Evolutionary conservation across 1,284 basidiomycete genomes (phyloP).

Genomic region (Waitea zeae): DNA sequence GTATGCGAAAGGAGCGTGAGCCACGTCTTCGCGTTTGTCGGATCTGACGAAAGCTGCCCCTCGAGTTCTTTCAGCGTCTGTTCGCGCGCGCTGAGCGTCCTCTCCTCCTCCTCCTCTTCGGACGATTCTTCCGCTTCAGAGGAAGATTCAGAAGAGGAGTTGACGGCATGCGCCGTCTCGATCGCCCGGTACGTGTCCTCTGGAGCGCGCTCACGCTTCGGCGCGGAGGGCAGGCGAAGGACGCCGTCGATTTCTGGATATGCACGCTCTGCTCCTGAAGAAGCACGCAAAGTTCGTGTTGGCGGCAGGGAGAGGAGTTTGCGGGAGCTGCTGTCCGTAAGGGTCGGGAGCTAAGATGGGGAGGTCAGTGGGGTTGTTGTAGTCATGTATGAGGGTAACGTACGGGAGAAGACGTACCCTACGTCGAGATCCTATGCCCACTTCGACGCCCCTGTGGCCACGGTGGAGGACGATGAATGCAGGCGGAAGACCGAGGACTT

Average conservation of each 20-base stretch:
- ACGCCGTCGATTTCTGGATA: slow-evolving; percentile 51
- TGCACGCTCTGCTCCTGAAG: slow-evolving; percentile 19
- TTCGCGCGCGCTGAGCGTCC: slow-evolving; percentile 33
- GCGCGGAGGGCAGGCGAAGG: slow-evolving; percentile 30
- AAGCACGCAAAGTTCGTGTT: slow-evolving; percentile 24
- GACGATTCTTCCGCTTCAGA: slow-evolving; percentile 9
- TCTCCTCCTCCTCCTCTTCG: slow-evolving; percentile 12
- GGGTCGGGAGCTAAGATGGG: slow-evolving; percentile 23
- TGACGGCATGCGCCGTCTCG: slow-evolving; percentile 21
- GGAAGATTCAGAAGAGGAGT: slow-evolving; percentile 20
- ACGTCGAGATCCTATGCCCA: slow-evolving; percentile 27
- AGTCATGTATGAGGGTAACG: not conserved
- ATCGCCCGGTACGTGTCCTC: slow-evolving; percentile 36
- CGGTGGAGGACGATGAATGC: slow-evolving; percentile 29
- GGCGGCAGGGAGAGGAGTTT: slow-evolving; percentile 31
- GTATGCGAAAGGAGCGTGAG: slow-evolving; percentile 45
- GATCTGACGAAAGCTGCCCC: slow-evolving; percentile 28
- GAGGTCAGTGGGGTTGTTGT: not conserved
- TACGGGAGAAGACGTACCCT: slow-evolving; percentile 21
- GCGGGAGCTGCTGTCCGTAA: slow-evolving; percentile 38
- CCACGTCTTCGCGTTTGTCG: slow-evolving; percentile 41
- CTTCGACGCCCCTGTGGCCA: slow-evolving; percentile 38
- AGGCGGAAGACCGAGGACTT: slow-evolving; percentile 38
- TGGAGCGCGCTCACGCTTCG: slow-evolving; percentile 9
- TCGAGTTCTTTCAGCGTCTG: slow-evolving; percentile 40